Evolutionary conservation across 768 basidiomycete species (phyloP), one percentile per base, ranked within the genome.

Genomic region (Filobasidium wieringae): DNA sequence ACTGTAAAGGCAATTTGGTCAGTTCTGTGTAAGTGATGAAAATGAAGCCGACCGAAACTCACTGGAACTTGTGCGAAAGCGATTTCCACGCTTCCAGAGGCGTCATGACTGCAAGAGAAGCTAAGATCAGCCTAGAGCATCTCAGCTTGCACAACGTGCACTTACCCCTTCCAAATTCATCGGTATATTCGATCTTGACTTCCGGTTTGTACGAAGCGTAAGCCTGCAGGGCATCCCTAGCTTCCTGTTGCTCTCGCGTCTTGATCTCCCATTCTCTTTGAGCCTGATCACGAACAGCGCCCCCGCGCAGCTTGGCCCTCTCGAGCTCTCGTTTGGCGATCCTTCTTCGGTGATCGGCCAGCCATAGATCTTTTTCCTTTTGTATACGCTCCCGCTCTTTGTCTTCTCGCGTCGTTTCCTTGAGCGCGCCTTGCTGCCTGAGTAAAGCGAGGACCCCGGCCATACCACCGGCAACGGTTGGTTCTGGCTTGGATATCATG

Each of bases 1-100:
- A 65, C 73, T 74, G 55, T 14, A 49, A 45, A 8, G 19, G 33
- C 27, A 15, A 39, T n/a, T n/a, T 27, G 33, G 47, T 55, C 34
- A 60, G 61, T 30, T 24, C 1, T 6, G 7, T n/a, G 26, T 17
- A 31, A 19, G 2, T 24, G 39, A 40, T 50, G 14, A 43, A 34
- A 7, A 19, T 31, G 27, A 15, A 56, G n/a, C n/a, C 3, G 15
- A 27, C 26, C 3, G 14, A 4, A 19, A 73, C 72, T 12, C 62
- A 73, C 72, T 99, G 95, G 82, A 99, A 97, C 70, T 88, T 87
- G 73, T 99, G 95, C 41, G 88, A 91, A 40, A 99, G 77, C 17
- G 90, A 88, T 76, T 96, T 96, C 92, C 93, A 97, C 5, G 93
- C 92, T 77, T 99, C 95, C 78, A 96, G 96, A 19, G 84, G 84